A percentile compares a stretch with the other conserved stretches of the same genome.
Evolutionary conservation across 305 asterid species (phyloP).

Genomic region (Solanum hybrid): DNA sequence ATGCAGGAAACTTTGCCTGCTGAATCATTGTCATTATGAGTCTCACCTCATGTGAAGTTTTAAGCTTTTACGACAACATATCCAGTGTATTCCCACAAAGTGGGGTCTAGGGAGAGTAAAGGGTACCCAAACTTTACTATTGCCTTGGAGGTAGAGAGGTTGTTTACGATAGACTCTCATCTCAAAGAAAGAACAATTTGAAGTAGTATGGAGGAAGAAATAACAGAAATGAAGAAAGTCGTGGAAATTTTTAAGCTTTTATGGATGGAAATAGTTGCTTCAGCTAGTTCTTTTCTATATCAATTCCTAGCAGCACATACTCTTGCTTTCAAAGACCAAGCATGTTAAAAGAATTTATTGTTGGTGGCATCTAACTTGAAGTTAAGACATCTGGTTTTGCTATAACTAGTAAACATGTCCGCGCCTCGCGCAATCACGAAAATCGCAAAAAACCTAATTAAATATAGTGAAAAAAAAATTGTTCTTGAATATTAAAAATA

Average conservation of each 20-base stretch:
- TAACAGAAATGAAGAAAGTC: not conserved
- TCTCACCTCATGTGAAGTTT: not conserved
- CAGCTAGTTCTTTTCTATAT: not conserved
- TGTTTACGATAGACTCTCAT: not conserved
- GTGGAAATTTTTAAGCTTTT: not conserved
- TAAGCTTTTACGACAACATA: not conserved
- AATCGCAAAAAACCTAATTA: not conserved
- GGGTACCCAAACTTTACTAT: not conserved
- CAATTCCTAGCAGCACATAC: not conserved
- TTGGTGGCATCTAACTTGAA: not conserved
- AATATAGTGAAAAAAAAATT: not conserved
- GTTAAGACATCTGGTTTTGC: not conserved
- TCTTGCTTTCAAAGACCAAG: not conserved
- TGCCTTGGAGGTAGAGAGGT: not conserved
- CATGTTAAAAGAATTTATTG: not conserved
- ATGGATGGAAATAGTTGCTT: not conserved
- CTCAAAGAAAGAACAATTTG: not conserved
- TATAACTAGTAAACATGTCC: not conserved
- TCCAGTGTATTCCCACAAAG: not conserved
- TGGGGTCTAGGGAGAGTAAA: not conserved
- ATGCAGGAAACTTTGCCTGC: not conserved
- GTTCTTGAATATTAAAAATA: not conserved
- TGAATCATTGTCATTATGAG: not conserved
- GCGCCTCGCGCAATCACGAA: not conserved
- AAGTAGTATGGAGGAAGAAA: not conserved